These are phyloP conservation scores for Penicillium sp. DNA, from an alignment of 2,329 filamentous ascomycete species.

Conservation along the genomic window DNA sequence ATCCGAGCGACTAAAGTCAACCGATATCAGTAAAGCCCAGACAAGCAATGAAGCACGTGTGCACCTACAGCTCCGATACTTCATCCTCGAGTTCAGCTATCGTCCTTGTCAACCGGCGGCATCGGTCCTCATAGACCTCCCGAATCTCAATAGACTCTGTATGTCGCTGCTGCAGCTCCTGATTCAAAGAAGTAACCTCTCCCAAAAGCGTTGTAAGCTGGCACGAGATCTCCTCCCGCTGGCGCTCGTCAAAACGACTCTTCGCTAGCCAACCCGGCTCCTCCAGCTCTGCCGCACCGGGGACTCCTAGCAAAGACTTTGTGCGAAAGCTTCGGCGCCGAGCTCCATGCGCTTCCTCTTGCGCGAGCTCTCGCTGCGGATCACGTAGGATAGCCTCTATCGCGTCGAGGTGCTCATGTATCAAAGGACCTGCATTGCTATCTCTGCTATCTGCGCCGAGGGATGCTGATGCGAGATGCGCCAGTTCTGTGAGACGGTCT, in stretches of 20 bases:
- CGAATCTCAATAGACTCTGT: slow-evolving; percentile 58
- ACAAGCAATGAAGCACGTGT: background rate
- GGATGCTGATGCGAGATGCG: slow-evolving; percentile 27
- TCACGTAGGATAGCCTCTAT: slow-evolving; percentile 36
- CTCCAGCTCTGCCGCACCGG: background rate
- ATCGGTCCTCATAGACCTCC: slow-evolving; percentile 58
- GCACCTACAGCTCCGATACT: slow-evolving; percentile 57
- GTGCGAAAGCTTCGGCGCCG: background rate
- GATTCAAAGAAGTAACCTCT: slow-evolving; percentile 27
- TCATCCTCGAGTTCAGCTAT: slow-evolving; percentile 63
- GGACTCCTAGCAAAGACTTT: background rate
- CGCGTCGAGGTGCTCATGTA: slow-evolving; percentile 40
- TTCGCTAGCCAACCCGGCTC: background rate
- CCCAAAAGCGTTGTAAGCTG: slow-evolving; percentile 25
- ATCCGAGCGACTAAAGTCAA: slow-evolving; percentile 26
- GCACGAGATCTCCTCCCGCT: slow-evolving; percentile 10
- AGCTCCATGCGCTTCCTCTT: background rate
- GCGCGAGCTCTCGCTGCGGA: slow-evolving; percentile 15
- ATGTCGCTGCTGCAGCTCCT: slow-evolving; percentile 29
- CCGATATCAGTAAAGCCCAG: background rate
- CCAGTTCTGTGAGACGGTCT: slow-evolving; percentile 34
- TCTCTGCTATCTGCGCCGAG: background rate
- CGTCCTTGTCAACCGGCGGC: slow-evolving; percentile 58
- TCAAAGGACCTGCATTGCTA: slow-evolving; percentile 11
- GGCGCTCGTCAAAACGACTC: background rate